Conservation (phyloP, 495 filamentous ascomycete species). For the Neurospora discreta region DNA sequence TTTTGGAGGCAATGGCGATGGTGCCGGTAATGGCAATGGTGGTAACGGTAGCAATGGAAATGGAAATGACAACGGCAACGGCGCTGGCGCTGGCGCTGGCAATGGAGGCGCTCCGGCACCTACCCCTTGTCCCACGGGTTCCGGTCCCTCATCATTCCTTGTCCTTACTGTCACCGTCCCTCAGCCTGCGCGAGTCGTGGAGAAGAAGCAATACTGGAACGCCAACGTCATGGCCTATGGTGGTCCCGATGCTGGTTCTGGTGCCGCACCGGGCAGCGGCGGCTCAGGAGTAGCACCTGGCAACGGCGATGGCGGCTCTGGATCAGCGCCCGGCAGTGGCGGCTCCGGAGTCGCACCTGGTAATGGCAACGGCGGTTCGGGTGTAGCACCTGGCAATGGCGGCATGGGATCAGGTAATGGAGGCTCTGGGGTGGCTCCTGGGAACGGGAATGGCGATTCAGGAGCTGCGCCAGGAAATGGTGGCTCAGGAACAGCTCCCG, state of each 20-base stretch:
- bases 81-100: not conserved
- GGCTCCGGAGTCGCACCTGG: not conserved
- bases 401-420: conserved; percentile 1
- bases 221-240: not conserved
- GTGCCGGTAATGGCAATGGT: conserved; percentile 3
- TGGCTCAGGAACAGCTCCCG: conserved; percentile 3
- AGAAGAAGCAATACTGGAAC: not conserved
- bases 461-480: conserved; percentile 4
- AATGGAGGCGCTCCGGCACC: not conserved
- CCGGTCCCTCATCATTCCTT: not conserved
- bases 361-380: not conserved
- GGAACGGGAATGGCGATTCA: conserved; percentile 1
- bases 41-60: conserved; percentile 1
- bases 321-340: not conserved
- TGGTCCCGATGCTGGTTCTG: not conserved
- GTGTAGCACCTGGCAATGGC: not conserved
- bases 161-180: conserved; percentile 9
- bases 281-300: not conserved
- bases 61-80: not conserved
- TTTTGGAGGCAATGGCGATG: not conserved
- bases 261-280: not conserved
- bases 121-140: conserved; percentile 3
- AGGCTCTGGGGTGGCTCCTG: not conserved
- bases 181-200: not conserved
- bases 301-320: not conserved